Percentiles rank a stretch among this genome's conserved stretches.
phyloP scores from a whole-genome alignment of 768 basidiomycete species.

The Candolleomyces eurysporus region DNA sequence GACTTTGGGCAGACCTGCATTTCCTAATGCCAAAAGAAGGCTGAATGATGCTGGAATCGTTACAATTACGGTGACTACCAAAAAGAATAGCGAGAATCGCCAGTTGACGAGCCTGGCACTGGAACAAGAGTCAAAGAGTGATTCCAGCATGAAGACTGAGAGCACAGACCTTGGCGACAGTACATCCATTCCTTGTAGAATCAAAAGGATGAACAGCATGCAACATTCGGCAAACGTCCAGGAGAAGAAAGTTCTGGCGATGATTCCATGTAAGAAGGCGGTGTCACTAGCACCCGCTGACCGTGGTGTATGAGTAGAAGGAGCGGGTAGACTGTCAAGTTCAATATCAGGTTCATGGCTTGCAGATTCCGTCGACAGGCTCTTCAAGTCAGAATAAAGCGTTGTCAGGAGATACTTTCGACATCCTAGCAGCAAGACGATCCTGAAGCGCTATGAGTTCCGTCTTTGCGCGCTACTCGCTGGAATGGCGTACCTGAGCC shows the following conservation, averaged over 20 bases:
- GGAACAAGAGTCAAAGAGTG: conserved; percentile 2
- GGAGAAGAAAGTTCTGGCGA: conserved; percentile 63
- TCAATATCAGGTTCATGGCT: conserved; percentile 27
- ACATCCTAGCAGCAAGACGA: conserved; percentile 53
- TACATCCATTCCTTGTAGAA: conserved; percentile 63
- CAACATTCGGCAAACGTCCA: conserved; percentile 75
- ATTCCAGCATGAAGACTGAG: neutral
- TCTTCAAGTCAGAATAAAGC: conserved; percentile 54
- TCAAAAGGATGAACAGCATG: conserved; percentile 66
- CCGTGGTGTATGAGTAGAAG: conserved; percentile 29
- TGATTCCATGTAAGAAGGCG: conserved; percentile 44
- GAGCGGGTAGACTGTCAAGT: conserved; percentile 37
- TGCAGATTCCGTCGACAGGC: conserved; percentile 13
- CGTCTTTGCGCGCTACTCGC: too few relatives aligned
- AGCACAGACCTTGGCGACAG: conserved; percentile 51
- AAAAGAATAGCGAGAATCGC: conserved; percentile 59
- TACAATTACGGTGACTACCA: conserved; percentile 62
- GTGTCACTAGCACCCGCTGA: conserved; percentile 16
- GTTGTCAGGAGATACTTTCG: conserved; percentile 55
- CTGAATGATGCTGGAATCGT: conserved; percentile 64
- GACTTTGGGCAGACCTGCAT: conserved; percentile 18
- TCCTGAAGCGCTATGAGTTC: conserved; percentile 27
- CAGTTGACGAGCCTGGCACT: conserved; percentile 70
- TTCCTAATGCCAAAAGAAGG: conserved; percentile 49
- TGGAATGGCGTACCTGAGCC: neutral